These are phyloP conservation scores for Orychophragmus violaceus DNA, from an alignment of 345 rosid genomes.

Conservation along the genomic window DNA sequence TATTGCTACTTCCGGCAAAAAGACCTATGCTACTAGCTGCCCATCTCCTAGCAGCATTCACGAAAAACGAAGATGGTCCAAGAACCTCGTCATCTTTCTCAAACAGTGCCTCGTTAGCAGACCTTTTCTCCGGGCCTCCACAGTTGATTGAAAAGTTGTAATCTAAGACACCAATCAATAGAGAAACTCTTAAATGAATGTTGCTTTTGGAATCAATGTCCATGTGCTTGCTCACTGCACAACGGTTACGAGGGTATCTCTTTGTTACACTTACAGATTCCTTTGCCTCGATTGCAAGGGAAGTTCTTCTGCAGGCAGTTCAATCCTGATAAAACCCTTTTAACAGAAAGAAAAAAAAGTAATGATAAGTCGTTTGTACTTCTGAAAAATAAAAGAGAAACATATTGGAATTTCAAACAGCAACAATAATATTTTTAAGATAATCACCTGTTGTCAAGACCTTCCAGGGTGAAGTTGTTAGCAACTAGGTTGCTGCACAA, in stretches of 20 bases:
- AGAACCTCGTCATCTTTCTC: slow-evolving; percentile 46
- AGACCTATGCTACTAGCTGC: slow-evolving; percentile 46
- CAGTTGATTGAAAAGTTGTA: slow-evolving; percentile 48
- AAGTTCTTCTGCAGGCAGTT: slow-evolving; percentile 60
- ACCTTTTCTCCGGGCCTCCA: slow-evolving; percentile 51
- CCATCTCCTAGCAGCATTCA: slow-evolving; percentile 41
- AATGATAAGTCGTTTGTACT: not conserved
- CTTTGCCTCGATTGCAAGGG: slow-evolving; percentile 56
- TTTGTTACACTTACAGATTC: slow-evolving; percentile 47
- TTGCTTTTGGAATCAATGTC: not conserved
- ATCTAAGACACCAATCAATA: slow-evolving; percentile 36
- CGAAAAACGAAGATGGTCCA: slow-evolving; percentile 55
- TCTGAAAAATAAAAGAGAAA: not conserved
- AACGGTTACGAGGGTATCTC: not conserved
- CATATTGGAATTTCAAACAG: not conserved
- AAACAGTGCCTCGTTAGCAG: slow-evolving; percentile 29
- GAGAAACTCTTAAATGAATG: not conserved
- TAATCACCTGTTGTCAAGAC: slow-evolving; percentile 42
- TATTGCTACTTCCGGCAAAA: slow-evolving; percentile 33
- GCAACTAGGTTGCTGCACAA: slow-evolving; percentile 67
- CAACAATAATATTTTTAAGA: not conserved
- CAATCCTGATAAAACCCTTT: slow-evolving; percentile 41
- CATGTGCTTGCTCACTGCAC: not conserved
- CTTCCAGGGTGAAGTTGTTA: slow-evolving; percentile 54
- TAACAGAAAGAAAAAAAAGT: not conserved